These are phyloP conservation scores for Cutaneotrichosporon sp. DNA, from an alignment of 1,284 basidiomycete genomes.

Conservation along the genomic window DNA sequence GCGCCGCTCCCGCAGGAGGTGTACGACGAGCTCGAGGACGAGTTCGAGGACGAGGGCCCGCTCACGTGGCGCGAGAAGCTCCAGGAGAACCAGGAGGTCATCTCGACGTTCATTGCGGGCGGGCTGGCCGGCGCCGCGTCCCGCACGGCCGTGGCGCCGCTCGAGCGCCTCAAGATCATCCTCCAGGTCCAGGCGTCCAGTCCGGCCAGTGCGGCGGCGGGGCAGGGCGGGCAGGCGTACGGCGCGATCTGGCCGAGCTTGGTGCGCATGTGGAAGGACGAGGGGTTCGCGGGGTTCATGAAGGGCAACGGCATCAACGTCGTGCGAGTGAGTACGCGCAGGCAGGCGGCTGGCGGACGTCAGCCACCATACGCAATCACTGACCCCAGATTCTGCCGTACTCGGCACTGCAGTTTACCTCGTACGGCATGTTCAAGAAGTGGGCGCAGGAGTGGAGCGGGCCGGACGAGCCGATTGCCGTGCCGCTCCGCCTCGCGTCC, in stretches of 20 bases:
- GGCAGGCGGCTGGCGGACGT: not conserved
- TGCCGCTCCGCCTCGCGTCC: constrained; percentile 73
- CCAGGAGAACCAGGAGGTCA: constrained; percentile 42
- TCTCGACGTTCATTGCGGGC: constrained; percentile 51
- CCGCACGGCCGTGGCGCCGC: constrained; percentile 85
- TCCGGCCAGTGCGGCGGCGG: constrained; percentile 37
- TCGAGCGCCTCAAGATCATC: constrained; percentile 93
- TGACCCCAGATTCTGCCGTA: constrained; percentile 53
- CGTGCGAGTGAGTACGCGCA: constrained; percentile 60
- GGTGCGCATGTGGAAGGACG: constrained; percentile 83
- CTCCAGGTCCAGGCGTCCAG: constrained; percentile 73
- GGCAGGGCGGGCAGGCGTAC: constrained; percentile 68
- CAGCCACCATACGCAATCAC: not conserved
- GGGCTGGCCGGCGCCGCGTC: constrained; percentile 60
- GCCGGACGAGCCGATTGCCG: constrained; percentile 68
- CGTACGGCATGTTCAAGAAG: constrained; percentile 82
- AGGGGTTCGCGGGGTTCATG: constrained; percentile 91
- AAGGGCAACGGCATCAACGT: constrained; percentile 85
- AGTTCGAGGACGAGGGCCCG: not conserved
- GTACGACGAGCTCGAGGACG: constrained; percentile 1
- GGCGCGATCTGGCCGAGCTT: constrained; percentile 79
- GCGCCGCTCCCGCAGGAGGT: not conserved
- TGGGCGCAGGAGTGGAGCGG: constrained; percentile 58
- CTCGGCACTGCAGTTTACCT: constrained; percentile 86
- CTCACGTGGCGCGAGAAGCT: constrained; percentile 11